A percentile compares a stretch with the other conserved stretches of the same genome.
These are phyloP conservation scores for Sclerotinia borealis DNA, from an alignment of 2,329 filamentous ascomycete genomes.

Conservation along the genomic window DNA sequence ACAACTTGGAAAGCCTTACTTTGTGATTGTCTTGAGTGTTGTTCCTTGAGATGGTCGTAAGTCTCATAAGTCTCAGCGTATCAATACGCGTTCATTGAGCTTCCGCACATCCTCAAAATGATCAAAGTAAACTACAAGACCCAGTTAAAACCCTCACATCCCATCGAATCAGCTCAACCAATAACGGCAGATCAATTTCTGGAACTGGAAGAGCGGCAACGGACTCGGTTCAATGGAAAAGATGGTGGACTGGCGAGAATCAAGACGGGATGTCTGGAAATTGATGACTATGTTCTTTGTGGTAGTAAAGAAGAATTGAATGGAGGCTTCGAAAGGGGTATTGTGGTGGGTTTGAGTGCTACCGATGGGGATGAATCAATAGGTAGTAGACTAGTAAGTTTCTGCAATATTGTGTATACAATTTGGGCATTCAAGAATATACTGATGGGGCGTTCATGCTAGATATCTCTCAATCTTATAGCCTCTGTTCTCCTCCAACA, in stretches of 20 bases:
- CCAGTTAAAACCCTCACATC: conserved; percentile 22
- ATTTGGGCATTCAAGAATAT: not conserved
- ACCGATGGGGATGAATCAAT: conserved; percentile 24
- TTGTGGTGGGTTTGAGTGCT: conserved; percentile 29
- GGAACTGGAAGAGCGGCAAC: conserved; percentile 21
- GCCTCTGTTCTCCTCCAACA: conserved; percentile 19
- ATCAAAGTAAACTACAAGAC: conserved; percentile 14
- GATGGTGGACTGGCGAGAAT: conserved; percentile 11
- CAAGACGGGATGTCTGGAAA: conserved; percentile 23
- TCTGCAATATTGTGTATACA: not conserved
- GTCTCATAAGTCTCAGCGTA: not conserved
- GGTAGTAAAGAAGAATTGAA: conserved; percentile 14
- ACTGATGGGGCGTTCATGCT: not conserved
- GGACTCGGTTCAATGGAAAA: conserved; percentile 17
- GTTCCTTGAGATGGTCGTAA: not conserved
- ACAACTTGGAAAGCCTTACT: not conserved
- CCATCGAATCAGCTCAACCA: conserved; percentile 18
- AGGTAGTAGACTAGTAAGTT: conserved; percentile 28
- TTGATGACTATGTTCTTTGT: conserved; percentile 21
- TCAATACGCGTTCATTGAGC: not conserved
- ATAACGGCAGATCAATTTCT: conserved; percentile 26
- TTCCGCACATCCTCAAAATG: conserved; percentile 13
- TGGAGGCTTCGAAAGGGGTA: conserved; percentile 19
- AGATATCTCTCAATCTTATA: conserved; percentile 29
- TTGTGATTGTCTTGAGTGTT: not conserved